A percentile compares a stretch with the other conserved stretches of the same genome.
Conservation (phyloP, 2,329 filamentous ascomycete genomes). For the Pseudocercospora eumusae region DNA sequence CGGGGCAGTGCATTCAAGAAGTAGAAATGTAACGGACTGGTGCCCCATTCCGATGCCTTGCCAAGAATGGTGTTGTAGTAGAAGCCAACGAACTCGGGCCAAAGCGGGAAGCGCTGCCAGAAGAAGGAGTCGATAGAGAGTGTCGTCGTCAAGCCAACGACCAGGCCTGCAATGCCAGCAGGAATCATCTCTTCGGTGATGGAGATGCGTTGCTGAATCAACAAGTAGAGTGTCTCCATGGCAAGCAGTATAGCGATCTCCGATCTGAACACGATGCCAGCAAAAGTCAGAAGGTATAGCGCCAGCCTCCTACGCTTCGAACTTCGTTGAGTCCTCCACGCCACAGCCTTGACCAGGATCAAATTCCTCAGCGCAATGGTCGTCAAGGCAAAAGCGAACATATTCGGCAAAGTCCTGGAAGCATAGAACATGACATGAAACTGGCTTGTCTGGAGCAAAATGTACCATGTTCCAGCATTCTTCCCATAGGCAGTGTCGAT, state of each 20-base stretch:
- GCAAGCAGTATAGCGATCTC: constrained; percentile 81
- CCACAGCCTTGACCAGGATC: constrained; percentile 50
- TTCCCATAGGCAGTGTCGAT: constrained; percentile 69
- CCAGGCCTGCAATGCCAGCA: constrained; percentile 65
- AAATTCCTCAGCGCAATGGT: constrained; percentile 62
- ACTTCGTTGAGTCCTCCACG: constrained; percentile 40
- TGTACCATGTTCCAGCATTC: constrained; percentile 74
- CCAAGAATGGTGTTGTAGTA: constrained; percentile 87
- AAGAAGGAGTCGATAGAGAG: constrained; percentile 86
- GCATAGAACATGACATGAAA: constrained; percentile 95
- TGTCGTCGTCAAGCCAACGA: constrained; percentile 68
- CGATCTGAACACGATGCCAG: constrained; percentile 83
- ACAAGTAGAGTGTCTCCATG: constrained; percentile 65
- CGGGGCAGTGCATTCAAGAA: constrained; percentile 78
- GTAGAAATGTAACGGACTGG: constrained; percentile 83
- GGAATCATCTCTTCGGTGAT: constrained; percentile 62
- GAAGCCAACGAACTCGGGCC: constrained; percentile 89
- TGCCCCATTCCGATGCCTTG: constrained; percentile 83
- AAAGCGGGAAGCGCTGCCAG: constrained; percentile 75
- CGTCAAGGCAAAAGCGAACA: constrained; percentile 86
- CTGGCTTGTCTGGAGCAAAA: constrained; percentile 74
- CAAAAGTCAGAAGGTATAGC: constrained; percentile 73
- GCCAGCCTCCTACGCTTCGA: constrained; percentile 61
- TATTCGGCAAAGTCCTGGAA: constrained; percentile 88
- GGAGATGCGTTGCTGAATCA: constrained; percentile 58